A percentile compares a stretch with the other conserved stretches of the same genome.
phyloP scores from a whole-genome alignment of 1,139 yeast species.

The Pneumocystis canis region DNA sequence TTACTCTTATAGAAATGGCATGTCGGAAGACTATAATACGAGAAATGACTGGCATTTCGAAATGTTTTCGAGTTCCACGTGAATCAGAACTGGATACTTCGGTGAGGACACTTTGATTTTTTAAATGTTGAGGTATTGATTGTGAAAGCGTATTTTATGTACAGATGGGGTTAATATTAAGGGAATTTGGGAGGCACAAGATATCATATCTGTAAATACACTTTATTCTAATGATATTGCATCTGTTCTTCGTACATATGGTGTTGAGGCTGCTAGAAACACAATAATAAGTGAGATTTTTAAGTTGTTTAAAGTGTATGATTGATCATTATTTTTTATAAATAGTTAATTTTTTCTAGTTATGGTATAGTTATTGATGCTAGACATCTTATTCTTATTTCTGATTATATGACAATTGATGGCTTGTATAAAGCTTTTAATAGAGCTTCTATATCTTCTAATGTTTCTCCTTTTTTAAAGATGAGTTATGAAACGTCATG shows the following conservation, averaged over 20 bases:
- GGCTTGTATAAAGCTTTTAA: conserved; percentile 93
- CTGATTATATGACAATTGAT: conserved; percentile 98
- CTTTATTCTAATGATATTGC: conserved; percentile 86
- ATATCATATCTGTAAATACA: conserved; percentile 73
- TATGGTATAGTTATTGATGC: conserved; percentile 76
- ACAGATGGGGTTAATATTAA: conserved; percentile 97
- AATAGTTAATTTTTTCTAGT: neutral
- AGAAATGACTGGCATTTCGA: conserved; percentile 79
- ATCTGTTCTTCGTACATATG: conserved; percentile 80
- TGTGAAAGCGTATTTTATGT: conserved; percentile 49
- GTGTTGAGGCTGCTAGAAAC: conserved; percentile 97
- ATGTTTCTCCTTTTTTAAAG: conserved; percentile 92
- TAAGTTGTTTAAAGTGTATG: conserved; percentile 83
- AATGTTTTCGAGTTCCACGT: conserved; percentile 76
- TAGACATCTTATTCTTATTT: conserved; percentile 91
- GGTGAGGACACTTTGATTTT: neutral
- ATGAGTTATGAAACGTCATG: conserved; percentile 99
- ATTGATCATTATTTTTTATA: neutral
- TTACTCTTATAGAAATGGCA: conserved; percentile 82
- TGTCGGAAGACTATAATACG: conserved; percentile 86
- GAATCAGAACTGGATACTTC: conserved; percentile 34
- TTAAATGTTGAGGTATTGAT: conserved; percentile 12
- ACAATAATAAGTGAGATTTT: conserved; percentile 93
- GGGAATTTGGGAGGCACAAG: conserved; percentile 97
- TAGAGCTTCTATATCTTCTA: conserved; percentile 93